Percentiles rank a stretch among this genome's conserved stretches.
These are phyloP conservation scores for Phytopythium ostracodes DNA, from an alignment of 352 stramenopile genomes.

Conservation along the genomic window DNA sequence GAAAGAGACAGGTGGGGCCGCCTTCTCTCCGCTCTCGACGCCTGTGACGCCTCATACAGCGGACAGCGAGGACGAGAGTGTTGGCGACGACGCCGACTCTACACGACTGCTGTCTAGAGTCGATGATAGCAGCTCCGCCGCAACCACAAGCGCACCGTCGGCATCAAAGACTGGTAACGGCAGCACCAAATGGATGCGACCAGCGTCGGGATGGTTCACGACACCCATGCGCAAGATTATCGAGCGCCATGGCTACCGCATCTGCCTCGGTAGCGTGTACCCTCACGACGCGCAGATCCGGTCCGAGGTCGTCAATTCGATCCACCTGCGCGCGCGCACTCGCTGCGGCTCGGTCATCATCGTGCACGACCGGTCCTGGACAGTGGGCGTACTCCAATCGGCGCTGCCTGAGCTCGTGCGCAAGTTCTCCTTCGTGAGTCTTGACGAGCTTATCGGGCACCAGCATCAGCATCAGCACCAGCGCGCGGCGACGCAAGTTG, in stretches of 20 bases:
- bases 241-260: conserved; percentile 71
- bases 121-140: background rate
- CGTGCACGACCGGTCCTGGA: conserved; percentile 81
- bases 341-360: conserved; percentile 76
- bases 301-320: conserved; percentile 58
- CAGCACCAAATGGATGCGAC: conserved; percentile 66
- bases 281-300: conserved; percentile 85
- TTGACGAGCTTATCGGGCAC: conserved; percentile 48
- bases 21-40: background rate
- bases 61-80: conserved; percentile 11
- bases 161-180: background rate
- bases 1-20: background rate
- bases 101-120: conserved; percentile 14
- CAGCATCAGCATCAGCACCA: conserved; percentile 12
- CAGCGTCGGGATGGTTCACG: conserved; percentile 83
- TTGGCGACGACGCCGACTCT: conserved; percentile 3
- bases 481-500: background rate
- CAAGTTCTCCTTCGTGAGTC: conserved; percentile 61
- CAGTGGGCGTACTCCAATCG: conserved; percentile 57
- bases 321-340: conserved; percentile 50
- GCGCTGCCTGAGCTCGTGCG: conserved; percentile 48
- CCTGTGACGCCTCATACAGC: conserved; percentile 6
- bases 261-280: conserved; percentile 85
- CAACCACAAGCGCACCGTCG: background rate
- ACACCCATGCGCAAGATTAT: conserved; percentile 71